Evolutionary conservation across 176 grass and related monocot species (phyloP).

Genomic region (Oryza nivara): DNA sequence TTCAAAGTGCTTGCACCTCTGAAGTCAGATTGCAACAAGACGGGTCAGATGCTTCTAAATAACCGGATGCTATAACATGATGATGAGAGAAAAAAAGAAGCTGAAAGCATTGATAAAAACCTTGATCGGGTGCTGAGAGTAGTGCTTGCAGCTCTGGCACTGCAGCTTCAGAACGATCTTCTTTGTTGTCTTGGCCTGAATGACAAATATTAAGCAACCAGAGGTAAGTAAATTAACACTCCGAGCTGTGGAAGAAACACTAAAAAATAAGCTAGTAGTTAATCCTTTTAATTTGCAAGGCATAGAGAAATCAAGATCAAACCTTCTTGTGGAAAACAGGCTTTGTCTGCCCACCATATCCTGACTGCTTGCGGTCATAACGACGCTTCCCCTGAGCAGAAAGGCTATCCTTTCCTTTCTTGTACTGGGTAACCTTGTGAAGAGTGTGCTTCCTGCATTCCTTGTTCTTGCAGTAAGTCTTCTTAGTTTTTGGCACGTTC

Average conservation of each 20-base stretch:
- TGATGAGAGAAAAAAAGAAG: neutral
- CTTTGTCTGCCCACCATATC: slow-evolving; percentile 95
- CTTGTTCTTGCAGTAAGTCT: neutral
- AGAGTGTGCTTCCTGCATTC: neutral
- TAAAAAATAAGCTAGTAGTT: neutral
- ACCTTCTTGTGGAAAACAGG: slow-evolving; percentile 99
- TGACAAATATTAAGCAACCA: neutral
- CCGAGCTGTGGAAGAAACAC: too few relatives aligned
- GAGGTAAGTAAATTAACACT: neutral
- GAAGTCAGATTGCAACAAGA: neutral
- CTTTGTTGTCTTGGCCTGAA: slow-evolving; percentile 85
- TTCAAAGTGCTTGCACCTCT: slow-evolving; percentile 78
- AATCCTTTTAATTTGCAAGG: neutral
- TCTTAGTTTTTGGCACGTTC: neutral
- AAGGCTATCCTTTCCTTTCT: neutral
- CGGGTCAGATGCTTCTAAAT: neutral
- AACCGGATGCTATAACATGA: neutral
- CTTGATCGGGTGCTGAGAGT: slow-evolving; percentile 71
- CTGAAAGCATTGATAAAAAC: slow-evolving; percentile 13
- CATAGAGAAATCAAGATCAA: neutral
- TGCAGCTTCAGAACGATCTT: slow-evolving; percentile 86
- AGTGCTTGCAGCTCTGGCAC: slow-evolving; percentile 86
- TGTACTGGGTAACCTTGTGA: neutral
- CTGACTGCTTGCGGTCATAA: slow-evolving; percentile 83
- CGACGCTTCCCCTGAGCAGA: neutral